Base-by-base conservation (phyloP, 2,329 filamentous ascomycete species). In the Elsinoe ampelina region DNA sequence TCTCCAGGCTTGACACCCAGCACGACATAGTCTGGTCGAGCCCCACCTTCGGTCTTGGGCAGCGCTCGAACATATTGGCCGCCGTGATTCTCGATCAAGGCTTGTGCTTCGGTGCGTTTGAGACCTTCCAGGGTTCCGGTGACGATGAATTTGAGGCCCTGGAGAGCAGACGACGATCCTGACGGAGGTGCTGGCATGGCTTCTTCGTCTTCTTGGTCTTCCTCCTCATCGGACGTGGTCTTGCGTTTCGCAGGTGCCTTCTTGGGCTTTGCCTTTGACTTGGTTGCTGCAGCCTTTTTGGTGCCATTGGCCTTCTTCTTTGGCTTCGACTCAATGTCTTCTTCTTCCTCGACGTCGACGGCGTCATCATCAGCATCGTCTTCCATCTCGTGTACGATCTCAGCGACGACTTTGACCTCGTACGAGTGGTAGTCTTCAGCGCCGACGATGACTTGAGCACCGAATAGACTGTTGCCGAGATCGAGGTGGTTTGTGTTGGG, bases 1-100 rank as follows among this genome's bases (percentile, higher is more conserved):
- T 56, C 36, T 12, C 62, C 59, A 20, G 57, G 39, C n/a, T 59
- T 58, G 11, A 54, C 34, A 10, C 59, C 60, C 5, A 62, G 36
- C 2, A 62, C 45, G 13, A 60, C 55, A n/a, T 39, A 57, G 32
- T 57, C 50, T 11, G 45, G 41, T 15, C 19, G 17, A 13, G 48
- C 15, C 2, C n/a, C 32, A 10, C 15, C n/a, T 8, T 38, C 48
- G 2, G 39, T 34, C 10, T 54, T 39, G 13, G 30, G 54, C 41
- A 60, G 15, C 1, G 20, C 42, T 13, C 45, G 47, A 12, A 55
- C 26, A 20, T 57, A 50, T 12, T 42, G 57, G 17, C 59, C 60
- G 20, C 60, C 60, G 34, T 58, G 59, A 0, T 39, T 36, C 34
- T 38, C 43, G 26, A 60, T 57, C 15, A 62, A 45, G 17, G 51